These are phyloP conservation scores for Karstenula rhodostoma DNA, from an alignment of 2,329 filamentous ascomycete species.

Conservation along the genomic window DNA sequence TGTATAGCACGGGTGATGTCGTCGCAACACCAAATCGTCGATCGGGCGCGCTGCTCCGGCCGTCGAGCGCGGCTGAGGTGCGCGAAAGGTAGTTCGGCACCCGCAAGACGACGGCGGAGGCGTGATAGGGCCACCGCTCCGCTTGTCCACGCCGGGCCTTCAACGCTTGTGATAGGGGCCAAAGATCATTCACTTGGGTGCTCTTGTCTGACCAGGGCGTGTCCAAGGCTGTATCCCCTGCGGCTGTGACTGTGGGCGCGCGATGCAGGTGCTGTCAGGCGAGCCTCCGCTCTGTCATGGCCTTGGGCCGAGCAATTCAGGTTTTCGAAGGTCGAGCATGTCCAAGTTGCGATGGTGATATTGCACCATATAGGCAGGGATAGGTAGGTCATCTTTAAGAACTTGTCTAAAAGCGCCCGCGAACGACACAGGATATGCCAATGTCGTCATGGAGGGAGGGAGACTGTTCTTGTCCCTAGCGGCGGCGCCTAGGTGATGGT, in stretches of 20 bases:
- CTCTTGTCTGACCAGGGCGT: conserved; percentile 3
- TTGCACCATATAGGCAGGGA: conserved; percentile 1
- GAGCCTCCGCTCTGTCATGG: neutral
- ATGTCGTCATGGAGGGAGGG: conserved; percentile 9
- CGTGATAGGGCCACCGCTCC: neutral
- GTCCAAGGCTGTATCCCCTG: conserved; percentile 8
- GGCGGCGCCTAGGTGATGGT: conserved; percentile 4
- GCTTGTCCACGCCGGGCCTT: conserved; percentile 4
- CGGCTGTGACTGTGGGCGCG: neutral
- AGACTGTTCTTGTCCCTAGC: conserved; percentile 2
- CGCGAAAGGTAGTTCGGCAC: neutral
- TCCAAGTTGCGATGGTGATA: conserved; percentile 8
- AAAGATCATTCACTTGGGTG: neutral
- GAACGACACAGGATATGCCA: conserved; percentile 1
- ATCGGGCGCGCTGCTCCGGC: neutral
- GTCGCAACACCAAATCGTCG: neutral
- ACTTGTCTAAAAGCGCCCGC: neutral
- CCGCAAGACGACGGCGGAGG: neutral
- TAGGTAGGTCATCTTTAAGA: conserved; percentile 8
- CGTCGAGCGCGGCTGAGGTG: neutral
- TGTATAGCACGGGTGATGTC: neutral
- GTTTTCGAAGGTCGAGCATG: neutral
- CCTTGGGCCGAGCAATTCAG: neutral
- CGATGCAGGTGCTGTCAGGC: neutral
- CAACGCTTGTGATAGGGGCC: conserved; percentile 7